These are phyloP conservation scores for Tricholoma saponaceum DNA, from an alignment of 768 basidiomycete genomes.

Conservation along the genomic window DNA sequence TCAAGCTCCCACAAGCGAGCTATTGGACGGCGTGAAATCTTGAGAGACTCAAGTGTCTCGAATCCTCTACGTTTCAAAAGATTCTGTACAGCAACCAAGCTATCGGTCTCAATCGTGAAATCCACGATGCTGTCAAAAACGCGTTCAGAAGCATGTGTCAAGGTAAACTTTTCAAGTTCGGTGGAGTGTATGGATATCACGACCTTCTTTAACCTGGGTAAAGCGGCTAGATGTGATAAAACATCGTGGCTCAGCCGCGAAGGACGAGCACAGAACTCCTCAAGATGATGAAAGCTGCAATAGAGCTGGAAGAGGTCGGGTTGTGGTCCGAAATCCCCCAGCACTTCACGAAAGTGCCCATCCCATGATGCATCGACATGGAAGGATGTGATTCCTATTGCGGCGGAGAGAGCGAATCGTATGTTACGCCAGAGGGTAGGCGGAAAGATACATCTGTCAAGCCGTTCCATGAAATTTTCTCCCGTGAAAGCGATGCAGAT, in stretches of 20 bases:
- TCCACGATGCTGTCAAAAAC: not conserved
- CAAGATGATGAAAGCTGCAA: not conserved
- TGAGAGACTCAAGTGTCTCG: not conserved
- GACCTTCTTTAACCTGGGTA: constrained; percentile 1
- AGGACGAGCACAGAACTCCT: not conserved
- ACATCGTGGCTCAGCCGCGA: not conserved
- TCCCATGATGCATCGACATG: not conserved
- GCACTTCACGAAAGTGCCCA: not conserved
- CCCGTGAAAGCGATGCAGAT: not conserved
- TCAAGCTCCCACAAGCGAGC: not conserved
- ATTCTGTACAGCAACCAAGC: not conserved
- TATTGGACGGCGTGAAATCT: not conserved
- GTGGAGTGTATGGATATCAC: not conserved
- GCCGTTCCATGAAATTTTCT: not conserved
- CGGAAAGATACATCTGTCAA: not conserved
- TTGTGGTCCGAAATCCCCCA: not conserved
- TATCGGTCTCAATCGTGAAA: not conserved
- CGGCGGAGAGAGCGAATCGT: not conserved
- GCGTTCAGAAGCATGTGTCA: not conserved
- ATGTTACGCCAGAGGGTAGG: not conserved
- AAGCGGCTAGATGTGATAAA: not conserved
- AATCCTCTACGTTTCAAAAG: not conserved
- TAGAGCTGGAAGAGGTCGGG: not conserved
- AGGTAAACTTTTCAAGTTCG: constrained; percentile 1
- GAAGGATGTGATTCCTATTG: not conserved